Base-by-base conservation (phyloP, 2,329 filamentous ascomycete species). In the Alternaria alternata region DNA sequence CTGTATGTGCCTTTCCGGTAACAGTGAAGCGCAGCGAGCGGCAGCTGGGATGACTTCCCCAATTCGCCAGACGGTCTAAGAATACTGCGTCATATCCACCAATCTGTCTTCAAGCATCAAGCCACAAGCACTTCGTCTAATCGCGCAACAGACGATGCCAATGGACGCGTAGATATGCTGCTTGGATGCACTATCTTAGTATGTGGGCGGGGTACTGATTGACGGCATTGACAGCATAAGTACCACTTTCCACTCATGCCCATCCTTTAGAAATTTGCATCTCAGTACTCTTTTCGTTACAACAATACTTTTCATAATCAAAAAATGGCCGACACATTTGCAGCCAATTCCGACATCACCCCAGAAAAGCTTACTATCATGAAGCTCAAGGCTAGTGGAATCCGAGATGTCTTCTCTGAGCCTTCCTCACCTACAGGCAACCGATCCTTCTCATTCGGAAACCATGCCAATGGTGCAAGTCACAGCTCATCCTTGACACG, bases 401-500 rank as follows among this genome's bases (percentile, higher is more conserved):
- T 70, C n/a, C 61, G 66, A 26, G 69, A 71, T 16, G 61, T 70
- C 16, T 63, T 71, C 46, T 71, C 67, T 3, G 69, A 71, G 51
- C 69, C 69, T 8, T 64, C 63, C 5, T 65, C 66, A 8, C 67
- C 67, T 12, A 58, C 61, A 18, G 51, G 57, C 32, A 57, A 57
- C 32, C 41, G 56, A 14, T 62, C 64, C 22, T 64, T 67, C 42
- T 52, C 64, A 11, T 68, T 68, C 16, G 52, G 49, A n/a, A 24
- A 41, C 12, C 47, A 60, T 18, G 32, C 39, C 16, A 57, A 54
- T 16, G 47, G 57, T 18, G 22, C 14, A 18, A 36, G 48, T 8
- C 57, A 61, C 18, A 54, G 30, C 30, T 61, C 51, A 14, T 60
- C 64, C 11, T 8, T 71, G 20, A 60, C 63, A 12, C 61, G 63